Conservation (phyloP, 129 eudicot genomes). For the Artemisia tridentata region DNA sequence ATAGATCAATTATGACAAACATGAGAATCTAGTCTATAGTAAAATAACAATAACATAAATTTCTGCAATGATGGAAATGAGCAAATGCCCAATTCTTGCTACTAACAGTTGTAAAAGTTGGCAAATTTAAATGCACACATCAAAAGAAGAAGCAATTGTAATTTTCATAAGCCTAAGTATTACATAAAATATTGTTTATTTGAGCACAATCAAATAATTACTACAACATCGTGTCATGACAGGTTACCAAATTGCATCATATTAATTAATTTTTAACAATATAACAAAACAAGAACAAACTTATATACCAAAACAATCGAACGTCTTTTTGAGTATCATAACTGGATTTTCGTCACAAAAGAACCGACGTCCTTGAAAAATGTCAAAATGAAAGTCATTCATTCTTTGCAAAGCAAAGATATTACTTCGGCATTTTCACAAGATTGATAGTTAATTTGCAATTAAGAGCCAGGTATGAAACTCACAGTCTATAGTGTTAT, state of each 20-base stretch:
- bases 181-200: slow-evolving; percentile 22
- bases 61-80: too few relatives aligned
- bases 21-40: too few relatives aligned
- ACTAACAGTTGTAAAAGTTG: not conserved
- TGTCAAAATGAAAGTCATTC: not conserved
- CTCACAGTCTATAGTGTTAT: slow-evolving; percentile 22
- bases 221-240: slow-evolving; percentile 15
- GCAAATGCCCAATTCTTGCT: not conserved
- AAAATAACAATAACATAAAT: too few relatives aligned
- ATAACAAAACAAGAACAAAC: slow-evolving; percentile 20
- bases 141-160: slow-evolving; percentile 27
- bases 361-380: slow-evolving; percentile 12
- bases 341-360: slow-evolving; percentile 15
- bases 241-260: slow-evolving; percentile 12
- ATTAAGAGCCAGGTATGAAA: slow-evolving; percentile 21
- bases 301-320: slow-evolving; percentile 24
- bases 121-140: not conserved
- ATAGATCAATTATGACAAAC: too few relatives aligned
- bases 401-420: slow-evolving; percentile 5
- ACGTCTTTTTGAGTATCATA: slow-evolving; percentile 5
- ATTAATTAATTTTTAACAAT: not conserved
- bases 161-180: slow-evolving; percentile 25
- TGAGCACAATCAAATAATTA: slow-evolving; percentile 18
- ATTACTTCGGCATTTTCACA: not conserved
- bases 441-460: slow-evolving; percentile 14